phyloP scores from a whole-genome alignment of 305 asterid species.

The Coffea humblotiana region DNA sequence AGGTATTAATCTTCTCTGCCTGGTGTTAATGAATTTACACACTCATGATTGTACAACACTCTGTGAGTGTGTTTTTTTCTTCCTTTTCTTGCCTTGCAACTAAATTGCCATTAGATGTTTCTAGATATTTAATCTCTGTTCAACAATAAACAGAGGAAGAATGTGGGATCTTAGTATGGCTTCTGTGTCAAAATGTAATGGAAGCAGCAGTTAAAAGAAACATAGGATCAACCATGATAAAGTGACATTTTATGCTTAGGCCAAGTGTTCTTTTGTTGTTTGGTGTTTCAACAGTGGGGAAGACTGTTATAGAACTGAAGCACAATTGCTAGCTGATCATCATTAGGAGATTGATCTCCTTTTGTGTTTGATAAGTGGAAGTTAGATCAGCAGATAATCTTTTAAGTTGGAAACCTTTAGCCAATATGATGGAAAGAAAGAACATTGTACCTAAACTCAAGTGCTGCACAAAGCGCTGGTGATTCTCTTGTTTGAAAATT shows the following conservation, averaged over 20 bases:
- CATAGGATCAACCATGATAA: neutral
- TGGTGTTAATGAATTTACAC: neutral
- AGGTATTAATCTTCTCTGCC: slow-evolving; percentile 43
- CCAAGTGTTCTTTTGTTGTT: neutral
- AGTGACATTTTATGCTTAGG: neutral
- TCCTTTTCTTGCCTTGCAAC: neutral
- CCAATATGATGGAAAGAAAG: slow-evolving; percentile 3
- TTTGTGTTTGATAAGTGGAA: neutral
- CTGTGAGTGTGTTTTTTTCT: neutral
- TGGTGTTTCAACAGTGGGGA: neutral
- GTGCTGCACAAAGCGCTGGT: neutral
- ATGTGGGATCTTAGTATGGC: neutral
- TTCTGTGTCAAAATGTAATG: neutral
- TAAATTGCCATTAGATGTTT: neutral
- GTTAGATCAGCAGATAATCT: neutral
- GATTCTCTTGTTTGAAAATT: neutral
- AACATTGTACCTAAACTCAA: neutral
- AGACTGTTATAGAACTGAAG: no score
- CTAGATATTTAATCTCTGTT: neutral
- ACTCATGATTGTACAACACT: neutral
- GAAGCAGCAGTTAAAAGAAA: neutral
- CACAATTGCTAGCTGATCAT: no score
- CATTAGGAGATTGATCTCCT: no score
- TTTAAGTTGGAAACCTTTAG: neutral
- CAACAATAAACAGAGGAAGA: neutral